These are phyloP conservation scores for Zygoascus hellenicus DNA, from an alignment of 1,139 yeast genomes.

Conservation along the genomic window DNA sequence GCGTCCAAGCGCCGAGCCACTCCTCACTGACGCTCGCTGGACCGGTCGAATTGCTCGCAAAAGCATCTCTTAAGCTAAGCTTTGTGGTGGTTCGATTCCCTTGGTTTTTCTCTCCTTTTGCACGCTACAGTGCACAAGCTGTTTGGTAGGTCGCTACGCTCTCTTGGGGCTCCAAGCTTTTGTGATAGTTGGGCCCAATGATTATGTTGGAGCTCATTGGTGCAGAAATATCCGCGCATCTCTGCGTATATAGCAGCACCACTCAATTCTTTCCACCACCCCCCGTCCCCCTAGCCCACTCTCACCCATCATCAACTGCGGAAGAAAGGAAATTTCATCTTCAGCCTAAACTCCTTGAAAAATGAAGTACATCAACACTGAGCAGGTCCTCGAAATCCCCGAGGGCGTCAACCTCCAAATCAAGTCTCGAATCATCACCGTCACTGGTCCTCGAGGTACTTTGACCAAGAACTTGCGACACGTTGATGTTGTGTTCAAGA, in stretches of 20 bases:
- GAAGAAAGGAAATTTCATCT: background rate
- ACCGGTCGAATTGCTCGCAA: slow-evolving; percentile 2
- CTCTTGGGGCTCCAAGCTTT: too few relatives aligned
- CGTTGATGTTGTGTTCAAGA: slow-evolving; percentile 86
- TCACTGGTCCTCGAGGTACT: slow-evolving; percentile 98
- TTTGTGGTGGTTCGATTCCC: background rate
- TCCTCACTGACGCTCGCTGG: slow-evolving; percentile 1
- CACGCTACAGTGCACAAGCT: too few relatives aligned
- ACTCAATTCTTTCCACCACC: background rate
- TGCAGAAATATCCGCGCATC: slow-evolving; percentile 4
- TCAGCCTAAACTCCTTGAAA: slow-evolving; percentile 8
- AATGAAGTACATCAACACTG: slow-evolving; percentile 96
- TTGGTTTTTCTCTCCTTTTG: too few relatives aligned
- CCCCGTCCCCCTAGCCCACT: background rate
- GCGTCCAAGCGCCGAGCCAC: background rate
- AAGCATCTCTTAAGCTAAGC: slow-evolving; percentile 5
- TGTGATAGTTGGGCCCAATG: too few relatives aligned
- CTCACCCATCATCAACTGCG: background rate
- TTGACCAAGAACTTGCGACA: slow-evolving; percentile 89
- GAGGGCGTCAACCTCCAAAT: slow-evolving; percentile 89
- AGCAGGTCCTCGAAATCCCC: slow-evolving; percentile 87
- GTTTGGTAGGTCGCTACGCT: too few relatives aligned
- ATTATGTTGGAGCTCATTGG: slow-evolving; percentile 5
- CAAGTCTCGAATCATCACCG: slow-evolving; percentile 87
- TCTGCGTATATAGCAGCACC: background rate